Evolutionary conservation across 2,329 filamentous ascomycete species (phyloP).

Genomic region (Scytalidium lignicola): DNA sequence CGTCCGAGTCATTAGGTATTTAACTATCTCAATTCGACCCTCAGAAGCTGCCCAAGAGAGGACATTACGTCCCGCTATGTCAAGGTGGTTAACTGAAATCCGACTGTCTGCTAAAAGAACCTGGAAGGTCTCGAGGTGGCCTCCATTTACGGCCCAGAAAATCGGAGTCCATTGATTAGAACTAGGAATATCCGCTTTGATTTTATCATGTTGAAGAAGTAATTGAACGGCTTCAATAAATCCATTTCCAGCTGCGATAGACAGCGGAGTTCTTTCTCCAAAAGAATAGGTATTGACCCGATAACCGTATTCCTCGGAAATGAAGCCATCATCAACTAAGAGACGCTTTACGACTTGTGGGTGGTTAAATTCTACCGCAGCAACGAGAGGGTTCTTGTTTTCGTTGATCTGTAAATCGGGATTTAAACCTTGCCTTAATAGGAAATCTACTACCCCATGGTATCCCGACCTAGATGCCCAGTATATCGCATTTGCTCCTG

Average conservation of each 20-base stretch:
- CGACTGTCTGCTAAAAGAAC: slow-evolving; percentile 17
- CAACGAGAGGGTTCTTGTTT: slow-evolving; percentile 25
- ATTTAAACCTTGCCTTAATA: slow-evolving; percentile 19
- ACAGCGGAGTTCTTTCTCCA: slow-evolving; percentile 27
- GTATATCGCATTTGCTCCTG: slow-evolving; percentile 22
- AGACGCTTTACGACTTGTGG: slow-evolving; percentile 22
- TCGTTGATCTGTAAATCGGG: slow-evolving; percentile 13
- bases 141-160: slow-evolving; percentile 26
- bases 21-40: slow-evolving; percentile 20
- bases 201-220: slow-evolving; percentile 17
- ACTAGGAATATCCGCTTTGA: slow-evolving; percentile 21
- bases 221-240: slow-evolving; percentile 25
- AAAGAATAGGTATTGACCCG: slow-evolving; percentile 17
- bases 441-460: slow-evolving; percentile 13
- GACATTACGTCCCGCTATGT: slow-evolving; percentile 27
- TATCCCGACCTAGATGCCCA: slow-evolving; percentile 28
- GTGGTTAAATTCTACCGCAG: slow-evolving; percentile 25
- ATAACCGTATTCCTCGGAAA: slow-evolving; percentile 6
- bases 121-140: slow-evolving; percentile 19
- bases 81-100: slow-evolving; percentile 27
- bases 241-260: slow-evolving; percentile 28
- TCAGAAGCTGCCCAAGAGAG: slow-evolving; percentile 31
- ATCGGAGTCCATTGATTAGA: slow-evolving; percentile 26
- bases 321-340: slow-evolving; percentile 17
- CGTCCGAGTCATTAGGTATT: slow-evolving; percentile 19